Conservation (phyloP, 768 basidiomycete species). For the Lactarius hengduanensis region DNA sequence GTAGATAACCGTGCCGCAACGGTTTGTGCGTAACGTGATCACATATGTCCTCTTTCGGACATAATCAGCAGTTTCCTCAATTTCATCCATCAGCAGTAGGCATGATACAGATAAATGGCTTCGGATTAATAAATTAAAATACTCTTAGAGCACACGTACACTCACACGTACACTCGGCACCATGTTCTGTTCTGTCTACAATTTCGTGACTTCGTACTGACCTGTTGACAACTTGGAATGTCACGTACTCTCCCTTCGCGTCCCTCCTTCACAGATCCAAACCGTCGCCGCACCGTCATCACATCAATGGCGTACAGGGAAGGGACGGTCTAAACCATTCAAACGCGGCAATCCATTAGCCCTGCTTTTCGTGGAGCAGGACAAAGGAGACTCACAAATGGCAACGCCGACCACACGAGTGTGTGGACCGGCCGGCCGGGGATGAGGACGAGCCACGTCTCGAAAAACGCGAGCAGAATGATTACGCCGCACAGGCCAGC, state of each 20-base stretch:
- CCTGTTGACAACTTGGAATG: background rate
- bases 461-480: constrained; percentile 13
- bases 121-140: too few species aligned
- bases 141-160: too few species aligned
- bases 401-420: background rate
- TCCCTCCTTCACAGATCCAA: background rate
- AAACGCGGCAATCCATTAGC: too few species aligned
- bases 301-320: constrained; percentile 7
- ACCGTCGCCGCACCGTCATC: constrained; percentile 11
- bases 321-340: background rate
- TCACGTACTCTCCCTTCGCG: constrained; percentile 13
- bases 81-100: too few species aligned
- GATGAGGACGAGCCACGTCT: constrained; percentile 12
- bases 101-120: too few species aligned
- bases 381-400: constrained; percentile 10
- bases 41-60: too few species aligned
- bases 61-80: too few species aligned
- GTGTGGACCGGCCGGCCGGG: background rate
- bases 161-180: too few species aligned
- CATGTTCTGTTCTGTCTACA: too few species aligned
- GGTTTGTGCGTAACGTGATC: too few species aligned
- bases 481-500: background rate
- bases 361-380: background rate
- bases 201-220: too few species aligned
- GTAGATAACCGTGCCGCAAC: too few species aligned